Conservation (phyloP, 768 basidiomycete genomes). For the Lentinula sp. region DNA sequence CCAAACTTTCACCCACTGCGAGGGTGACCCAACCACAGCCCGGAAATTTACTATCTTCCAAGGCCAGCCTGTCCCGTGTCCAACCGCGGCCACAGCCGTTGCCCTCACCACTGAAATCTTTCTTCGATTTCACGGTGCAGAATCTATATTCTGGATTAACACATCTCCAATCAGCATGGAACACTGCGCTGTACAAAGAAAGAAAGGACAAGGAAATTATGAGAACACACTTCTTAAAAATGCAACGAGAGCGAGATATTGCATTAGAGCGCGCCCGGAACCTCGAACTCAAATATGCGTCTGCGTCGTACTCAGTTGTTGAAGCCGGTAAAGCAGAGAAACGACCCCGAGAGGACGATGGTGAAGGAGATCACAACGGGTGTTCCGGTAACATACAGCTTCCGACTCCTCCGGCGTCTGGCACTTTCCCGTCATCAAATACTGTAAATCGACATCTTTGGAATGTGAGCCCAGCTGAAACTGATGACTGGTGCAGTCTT, state of each 20-base stretch:
- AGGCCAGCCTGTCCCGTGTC: background rate
- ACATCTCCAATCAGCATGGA: background rate
- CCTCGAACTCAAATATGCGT: background rate
- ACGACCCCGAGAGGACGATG: background rate
- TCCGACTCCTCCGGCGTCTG: background rate
- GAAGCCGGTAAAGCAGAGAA: background rate
- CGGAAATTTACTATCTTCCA: background rate
- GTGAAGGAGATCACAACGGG: background rate
- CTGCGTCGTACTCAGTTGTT: background rate
- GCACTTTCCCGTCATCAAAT: background rate
- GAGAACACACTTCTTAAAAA: background rate
- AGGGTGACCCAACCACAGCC: background rate
- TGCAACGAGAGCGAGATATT: slow-evolving; percentile 3
- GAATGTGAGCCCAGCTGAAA: background rate
- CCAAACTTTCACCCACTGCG: background rate
- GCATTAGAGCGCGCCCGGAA: background rate
- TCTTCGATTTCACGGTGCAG: slow-evolving; percentile 1
- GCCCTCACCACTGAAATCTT: background rate
- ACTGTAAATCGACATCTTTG: background rate
- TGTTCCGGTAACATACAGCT: background rate
- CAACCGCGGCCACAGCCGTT: background rate
- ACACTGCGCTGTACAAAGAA: background rate
- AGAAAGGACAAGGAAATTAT: background rate
- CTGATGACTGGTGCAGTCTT: background rate
- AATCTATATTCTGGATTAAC: slow-evolving; percentile 1